A percentile compares a stretch with the other conserved stretches of the same genome.
Evolutionary conservation across 1,139 yeast genomes (phyloP).

Genomic region (Lodderomyces beijingensis): DNA sequence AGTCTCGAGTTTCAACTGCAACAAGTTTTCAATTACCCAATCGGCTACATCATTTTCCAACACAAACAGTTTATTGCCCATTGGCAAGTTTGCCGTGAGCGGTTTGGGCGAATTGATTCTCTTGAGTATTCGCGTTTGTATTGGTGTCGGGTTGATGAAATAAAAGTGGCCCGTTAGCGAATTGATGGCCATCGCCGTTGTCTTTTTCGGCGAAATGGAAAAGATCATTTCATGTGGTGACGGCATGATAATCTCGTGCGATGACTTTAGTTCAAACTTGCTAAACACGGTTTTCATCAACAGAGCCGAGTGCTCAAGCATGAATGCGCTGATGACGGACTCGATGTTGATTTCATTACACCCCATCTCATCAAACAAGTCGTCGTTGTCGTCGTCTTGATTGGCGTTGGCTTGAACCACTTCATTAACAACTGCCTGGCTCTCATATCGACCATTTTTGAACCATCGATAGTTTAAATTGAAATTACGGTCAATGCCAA

Average conservation of each 20-base stretch:
- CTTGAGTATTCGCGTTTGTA: slow-evolving; percentile 31
- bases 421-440: slow-evolving; percentile 18
- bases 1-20: slow-evolving; percentile 50
- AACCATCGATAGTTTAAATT: slow-evolving; percentile 65
- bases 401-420: slow-evolving; percentile 10
- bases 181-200: slow-evolving; percentile 38
- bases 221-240: slow-evolving; percentile 36
- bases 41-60: slow-evolving; percentile 30
- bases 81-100: slow-evolving; percentile 1
- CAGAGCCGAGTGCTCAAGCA: slow-evolving; percentile 37
- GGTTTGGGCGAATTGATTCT: slow-evolving; percentile 30
- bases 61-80: slow-evolving; percentile 12
- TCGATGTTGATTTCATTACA: slow-evolving; percentile 33
- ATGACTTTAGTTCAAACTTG: slow-evolving; percentile 9
- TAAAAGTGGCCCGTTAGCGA: slow-evolving; percentile 45
- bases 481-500: slow-evolving; percentile 56
- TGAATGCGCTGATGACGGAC: slow-evolving; percentile 28
- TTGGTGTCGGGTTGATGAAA: slow-evolving; percentile 41
- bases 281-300: slow-evolving; percentile 24
- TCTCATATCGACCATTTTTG: slow-evolving; percentile 44
- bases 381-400: slow-evolving; percentile 13
- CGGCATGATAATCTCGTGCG: slow-evolving; percentile 16
- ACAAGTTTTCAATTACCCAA: slow-evolving; percentile 34
- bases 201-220: slow-evolving; percentile 31
- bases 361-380: not conserved